Conservation (phyloP, 345 rosid species). For the Corchorus capsularis region DNA sequence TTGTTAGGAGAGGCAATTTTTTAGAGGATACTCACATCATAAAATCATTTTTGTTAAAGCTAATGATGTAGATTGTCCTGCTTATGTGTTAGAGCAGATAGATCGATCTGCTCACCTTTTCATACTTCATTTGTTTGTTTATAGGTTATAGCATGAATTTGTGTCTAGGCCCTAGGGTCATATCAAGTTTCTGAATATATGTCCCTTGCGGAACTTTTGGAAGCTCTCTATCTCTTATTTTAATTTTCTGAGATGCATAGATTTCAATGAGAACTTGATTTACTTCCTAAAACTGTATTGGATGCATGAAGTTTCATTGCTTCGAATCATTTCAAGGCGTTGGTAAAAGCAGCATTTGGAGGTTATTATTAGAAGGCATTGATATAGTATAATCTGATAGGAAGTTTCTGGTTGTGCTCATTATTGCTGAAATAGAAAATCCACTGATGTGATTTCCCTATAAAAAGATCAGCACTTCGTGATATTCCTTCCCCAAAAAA, state of each 20-base stretch:
- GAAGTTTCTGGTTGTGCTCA: background rate
- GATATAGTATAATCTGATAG: background rate
- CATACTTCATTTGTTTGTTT: background rate
- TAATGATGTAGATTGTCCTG: background rate
- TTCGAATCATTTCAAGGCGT: background rate
- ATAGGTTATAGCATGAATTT: conserved; percentile 3
- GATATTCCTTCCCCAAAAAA: background rate
- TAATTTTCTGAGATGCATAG: background rate
- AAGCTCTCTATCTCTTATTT: background rate
- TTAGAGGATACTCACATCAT: background rate
- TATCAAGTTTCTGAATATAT: too few species aligned
- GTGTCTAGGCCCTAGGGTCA: background rate
- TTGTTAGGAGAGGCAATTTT: background rate
- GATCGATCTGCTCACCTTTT: background rate
- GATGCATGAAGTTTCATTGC: conserved; percentile 8
- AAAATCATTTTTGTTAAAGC: background rate
- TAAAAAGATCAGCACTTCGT: background rate
- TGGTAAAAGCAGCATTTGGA: background rate
- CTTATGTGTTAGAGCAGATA: background rate
- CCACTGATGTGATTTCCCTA: background rate
- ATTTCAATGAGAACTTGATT: background rate
- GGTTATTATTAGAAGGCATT: conserved; percentile 3
- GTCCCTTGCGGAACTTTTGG: background rate
- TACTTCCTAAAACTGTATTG: background rate
- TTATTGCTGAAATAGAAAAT: background rate